Conservation (phyloP, 495 filamentous ascomycete species). For the Penicillium atrosanguineum region DNA sequence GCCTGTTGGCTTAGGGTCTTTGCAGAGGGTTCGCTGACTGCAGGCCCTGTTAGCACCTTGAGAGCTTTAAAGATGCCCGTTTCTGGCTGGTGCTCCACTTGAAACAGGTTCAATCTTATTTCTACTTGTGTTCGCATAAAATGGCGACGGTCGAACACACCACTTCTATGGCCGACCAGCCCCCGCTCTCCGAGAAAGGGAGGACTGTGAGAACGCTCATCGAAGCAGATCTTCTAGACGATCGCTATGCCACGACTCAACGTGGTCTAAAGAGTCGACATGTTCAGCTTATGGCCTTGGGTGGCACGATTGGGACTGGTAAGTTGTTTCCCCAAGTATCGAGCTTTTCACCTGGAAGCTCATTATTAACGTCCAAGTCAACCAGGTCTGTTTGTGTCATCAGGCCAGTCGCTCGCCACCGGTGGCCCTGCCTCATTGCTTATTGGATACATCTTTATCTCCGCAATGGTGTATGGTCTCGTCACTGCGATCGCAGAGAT, state of each 20-base stretch:
- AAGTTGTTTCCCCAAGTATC: background rate
- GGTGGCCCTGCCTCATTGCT: constrained; percentile 64
- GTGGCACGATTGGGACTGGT: constrained; percentile 68
- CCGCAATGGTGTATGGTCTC: constrained; percentile 56
- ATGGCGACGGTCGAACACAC: constrained; percentile 10
- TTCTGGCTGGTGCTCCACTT: background rate
- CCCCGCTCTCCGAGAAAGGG: constrained; percentile 20
- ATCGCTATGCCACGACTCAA: constrained; percentile 39
- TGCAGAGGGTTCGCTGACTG: background rate
- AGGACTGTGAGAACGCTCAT: constrained; percentile 23
- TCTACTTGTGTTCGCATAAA: background rate
- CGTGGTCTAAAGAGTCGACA: constrained; percentile 54
- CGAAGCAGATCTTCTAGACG: constrained; percentile 37
- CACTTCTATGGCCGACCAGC: background rate
- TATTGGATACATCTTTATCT: constrained; percentile 62
- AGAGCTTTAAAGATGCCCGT: background rate
- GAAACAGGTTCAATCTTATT: background rate
- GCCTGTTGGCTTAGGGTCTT: background rate
- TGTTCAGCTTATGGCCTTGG: constrained; percentile 66
- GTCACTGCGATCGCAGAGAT: constrained; percentile 66
- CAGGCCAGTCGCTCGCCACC: constrained; percentile 56
- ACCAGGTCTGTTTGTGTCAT: constrained; percentile 45
- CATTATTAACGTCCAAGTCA: background rate
- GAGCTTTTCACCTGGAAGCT: background rate
- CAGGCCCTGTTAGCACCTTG: background rate